Conservation (phyloP, 73 alveolate species). For the Symbiodinium pilosum region DNA sequence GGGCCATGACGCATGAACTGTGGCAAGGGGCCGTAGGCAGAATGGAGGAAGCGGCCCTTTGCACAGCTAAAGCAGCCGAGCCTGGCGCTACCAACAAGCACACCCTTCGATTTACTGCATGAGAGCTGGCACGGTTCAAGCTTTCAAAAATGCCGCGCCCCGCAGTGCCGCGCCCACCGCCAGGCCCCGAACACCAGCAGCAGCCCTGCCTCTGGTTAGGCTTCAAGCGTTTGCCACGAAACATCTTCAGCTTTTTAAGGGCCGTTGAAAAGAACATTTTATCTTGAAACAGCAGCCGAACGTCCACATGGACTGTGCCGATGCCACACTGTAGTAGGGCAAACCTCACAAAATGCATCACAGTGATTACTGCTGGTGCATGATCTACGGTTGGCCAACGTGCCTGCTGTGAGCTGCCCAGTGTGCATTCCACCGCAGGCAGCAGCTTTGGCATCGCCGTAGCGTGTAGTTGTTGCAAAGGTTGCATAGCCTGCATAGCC, state of each 20-base stretch:
- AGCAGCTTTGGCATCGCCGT: conserved; percentile 70
- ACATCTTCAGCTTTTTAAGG: too few relatives aligned
- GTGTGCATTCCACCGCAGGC: conserved; percentile 81
- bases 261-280: too few relatives aligned
- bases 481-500: conserved; percentile 56
- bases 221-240: too few relatives aligned
- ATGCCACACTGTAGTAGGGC: conserved; percentile 69
- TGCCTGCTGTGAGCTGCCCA: conserved; percentile 37
- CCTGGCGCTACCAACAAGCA: too few relatives aligned
- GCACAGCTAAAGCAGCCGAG: conserved; percentile 80
- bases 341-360: background rate
- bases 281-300: background rate
- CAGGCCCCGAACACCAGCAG: conserved; percentile 60
- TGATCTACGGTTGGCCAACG: too few relatives aligned
- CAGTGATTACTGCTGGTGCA: too few relatives aligned
- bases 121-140: too few relatives aligned
- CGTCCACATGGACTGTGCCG: conserved; percentile 71
- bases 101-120: too few relatives aligned
- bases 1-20: too few relatives aligned
- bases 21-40: background rate
- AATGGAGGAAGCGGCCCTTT: conserved; percentile 52
- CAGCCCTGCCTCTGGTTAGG: conserved; percentile 9
- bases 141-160: background rate
- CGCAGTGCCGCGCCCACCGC: conserved; percentile 48
- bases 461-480: conserved; percentile 44